These are phyloP conservation scores for Salix koriyanagi DNA, from an alignment of 345 rosid genomes.

Conservation along the genomic window DNA sequence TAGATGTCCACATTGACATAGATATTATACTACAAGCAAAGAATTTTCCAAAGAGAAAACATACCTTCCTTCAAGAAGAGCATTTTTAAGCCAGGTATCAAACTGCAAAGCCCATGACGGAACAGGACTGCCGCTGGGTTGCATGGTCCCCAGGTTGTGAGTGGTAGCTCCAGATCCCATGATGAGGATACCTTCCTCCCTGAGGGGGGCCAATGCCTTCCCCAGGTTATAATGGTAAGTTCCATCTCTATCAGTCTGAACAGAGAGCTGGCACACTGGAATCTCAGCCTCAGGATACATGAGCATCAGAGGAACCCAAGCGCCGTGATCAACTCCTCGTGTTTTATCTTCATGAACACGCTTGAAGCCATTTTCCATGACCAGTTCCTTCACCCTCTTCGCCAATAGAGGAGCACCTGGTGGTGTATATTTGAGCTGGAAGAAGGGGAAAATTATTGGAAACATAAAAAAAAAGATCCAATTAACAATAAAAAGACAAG, in stretches of 20 bases:
- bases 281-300: conserved; percentile 92
- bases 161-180: conserved; percentile 80
- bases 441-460: no score
- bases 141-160: conserved; percentile 64
- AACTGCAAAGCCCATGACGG: conserved; percentile 73
- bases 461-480: no score
- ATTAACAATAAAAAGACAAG: neutral
- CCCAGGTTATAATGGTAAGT: conserved; percentile 80
- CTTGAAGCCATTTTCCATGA: conserved; percentile 45
- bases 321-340: conserved; percentile 93
- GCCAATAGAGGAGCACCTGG: conserved; percentile 30
- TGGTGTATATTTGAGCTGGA: no score
- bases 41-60: neutral
- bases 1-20: no score
- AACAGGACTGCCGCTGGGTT: conserved; percentile 9
- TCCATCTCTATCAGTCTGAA: conserved; percentile 53
- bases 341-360: conserved; percentile 55
- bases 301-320: conserved; percentile 93
- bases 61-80: conserved; percentile 83
- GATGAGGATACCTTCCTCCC: conserved; percentile 79
- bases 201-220: conserved; percentile 75
- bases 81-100: conserved; percentile 78
- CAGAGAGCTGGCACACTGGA: conserved; percentile 82
- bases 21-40: neutral
- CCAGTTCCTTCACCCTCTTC: conserved; percentile 65